Evolutionary conservation across 345 rosid species (phyloP).

Genomic region (Reutealis trisperma): DNA sequence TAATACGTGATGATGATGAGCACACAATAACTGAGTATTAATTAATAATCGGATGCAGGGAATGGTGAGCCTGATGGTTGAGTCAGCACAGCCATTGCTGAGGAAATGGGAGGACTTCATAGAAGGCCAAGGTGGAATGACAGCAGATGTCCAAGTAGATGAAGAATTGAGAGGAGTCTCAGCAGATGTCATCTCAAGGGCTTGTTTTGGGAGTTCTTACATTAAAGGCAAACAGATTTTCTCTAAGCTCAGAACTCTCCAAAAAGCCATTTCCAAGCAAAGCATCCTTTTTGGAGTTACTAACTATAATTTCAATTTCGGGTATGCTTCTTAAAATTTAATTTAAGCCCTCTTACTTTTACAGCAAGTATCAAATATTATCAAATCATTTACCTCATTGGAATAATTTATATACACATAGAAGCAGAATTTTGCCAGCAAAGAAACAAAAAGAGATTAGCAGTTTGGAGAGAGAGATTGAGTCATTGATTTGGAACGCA

Average conservation of each 20-base stretch:
- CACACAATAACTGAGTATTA: too few relatives aligned
- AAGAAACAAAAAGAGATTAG: constrained; percentile 40
- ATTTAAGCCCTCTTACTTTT: too few relatives aligned
- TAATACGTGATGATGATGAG: too few relatives aligned
- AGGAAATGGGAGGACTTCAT: constrained; percentile 18
- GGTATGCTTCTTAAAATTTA: constrained; percentile 14
- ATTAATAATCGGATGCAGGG: background rate
- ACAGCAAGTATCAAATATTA: too few relatives aligned
- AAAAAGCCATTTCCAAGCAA: background rate
- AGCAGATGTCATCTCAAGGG: constrained; percentile 17
- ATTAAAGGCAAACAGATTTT: constrained; percentile 17
- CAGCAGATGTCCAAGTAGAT: constrained; percentile 11
- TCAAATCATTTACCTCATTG: too few relatives aligned
- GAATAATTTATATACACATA: too few relatives aligned
- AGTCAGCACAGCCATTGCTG: constrained; percentile 13
- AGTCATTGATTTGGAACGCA: constrained; percentile 62
- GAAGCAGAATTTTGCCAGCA: constrained; percentile 35
- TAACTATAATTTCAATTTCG: background rate
- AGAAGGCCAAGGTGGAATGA: background rate
- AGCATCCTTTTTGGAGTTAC: constrained; percentile 3
- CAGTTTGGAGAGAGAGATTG: constrained; percentile 58
- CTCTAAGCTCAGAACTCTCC: constrained; percentile 17
- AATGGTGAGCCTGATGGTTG: constrained; percentile 18
- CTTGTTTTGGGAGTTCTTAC: constrained; percentile 17
- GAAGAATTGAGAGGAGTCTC: constrained; percentile 12